Evolutionary conservation across 139 green algal genomes (phyloP).

Genomic region (Picochlorum sp.): DNA sequence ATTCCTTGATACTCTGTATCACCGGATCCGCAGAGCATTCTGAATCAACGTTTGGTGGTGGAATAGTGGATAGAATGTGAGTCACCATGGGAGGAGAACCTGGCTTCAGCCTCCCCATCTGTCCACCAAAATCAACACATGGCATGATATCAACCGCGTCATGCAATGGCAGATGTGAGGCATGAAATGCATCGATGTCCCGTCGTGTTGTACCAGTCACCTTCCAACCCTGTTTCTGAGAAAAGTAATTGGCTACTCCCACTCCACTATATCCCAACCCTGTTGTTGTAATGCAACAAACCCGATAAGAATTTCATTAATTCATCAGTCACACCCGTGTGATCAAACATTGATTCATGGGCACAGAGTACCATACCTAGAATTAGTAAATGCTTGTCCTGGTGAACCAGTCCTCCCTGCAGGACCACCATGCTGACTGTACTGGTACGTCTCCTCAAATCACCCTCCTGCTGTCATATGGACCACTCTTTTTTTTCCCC

Average conservation of each 20-base stretch:
- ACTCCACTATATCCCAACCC: conserved; percentile 35
- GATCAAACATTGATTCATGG: background rate
- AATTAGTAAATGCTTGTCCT: background rate
- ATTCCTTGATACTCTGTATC: background rate
- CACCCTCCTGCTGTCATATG: too few relatives aligned
- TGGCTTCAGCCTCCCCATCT: background rate
- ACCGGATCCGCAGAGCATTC: conserved; percentile 18
- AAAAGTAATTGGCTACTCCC: conserved; percentile 9
- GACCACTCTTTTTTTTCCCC: too few relatives aligned
- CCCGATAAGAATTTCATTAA: background rate
- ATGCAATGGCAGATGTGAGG: background rate
- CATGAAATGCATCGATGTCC: background rate
- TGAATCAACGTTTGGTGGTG: conserved; percentile 6
- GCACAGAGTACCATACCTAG: background rate
- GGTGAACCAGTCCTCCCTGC: too few relatives aligned
- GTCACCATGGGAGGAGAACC: conserved; percentile 10
- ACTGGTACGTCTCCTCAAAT: too few relatives aligned
- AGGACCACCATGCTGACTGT: too few relatives aligned
- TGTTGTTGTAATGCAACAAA: background rate
- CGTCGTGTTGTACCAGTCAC: conserved; percentile 26
- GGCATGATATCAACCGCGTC: background rate
- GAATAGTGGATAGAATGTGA: conserved; percentile 34
- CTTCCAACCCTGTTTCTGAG: conserved; percentile 19
- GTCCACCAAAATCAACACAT: conserved; percentile 7
- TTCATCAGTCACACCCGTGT: background rate